phyloP scores from a whole-genome alignment of 306 rosid species.

The Acacia confusa region DNA sequence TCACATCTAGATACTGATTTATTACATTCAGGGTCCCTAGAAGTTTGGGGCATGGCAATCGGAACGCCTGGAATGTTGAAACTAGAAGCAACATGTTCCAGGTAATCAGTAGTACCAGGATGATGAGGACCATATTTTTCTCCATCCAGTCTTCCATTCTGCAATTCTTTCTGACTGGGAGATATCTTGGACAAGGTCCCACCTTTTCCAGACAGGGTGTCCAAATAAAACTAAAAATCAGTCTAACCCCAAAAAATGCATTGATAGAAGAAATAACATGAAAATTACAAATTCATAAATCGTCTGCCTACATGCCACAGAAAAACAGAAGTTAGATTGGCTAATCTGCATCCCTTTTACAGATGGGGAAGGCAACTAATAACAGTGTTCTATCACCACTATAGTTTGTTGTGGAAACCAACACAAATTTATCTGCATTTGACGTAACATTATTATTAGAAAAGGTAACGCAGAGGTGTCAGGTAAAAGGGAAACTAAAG shows the following conservation, averaged over 20 bases:
- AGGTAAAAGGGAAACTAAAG: neutral
- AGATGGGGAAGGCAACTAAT: neutral
- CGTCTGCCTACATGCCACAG: neutral
- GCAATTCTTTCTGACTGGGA: slow-evolving; percentile 50
- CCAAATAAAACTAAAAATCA: slow-evolving; percentile 42
- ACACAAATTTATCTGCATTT: neutral
- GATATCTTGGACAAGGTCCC: slow-evolving; percentile 49
- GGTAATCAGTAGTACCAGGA: slow-evolving; percentile 51
- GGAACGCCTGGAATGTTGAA: slow-evolving; percentile 66
- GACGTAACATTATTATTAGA: neutral
- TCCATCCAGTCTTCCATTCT: slow-evolving; percentile 48
- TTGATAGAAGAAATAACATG: neutral
- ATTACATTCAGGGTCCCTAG: slow-evolving; percentile 66
- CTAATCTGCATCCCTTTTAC: neutral
- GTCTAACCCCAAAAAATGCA: slow-evolving; percentile 31
- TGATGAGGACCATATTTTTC: slow-evolving; percentile 52
- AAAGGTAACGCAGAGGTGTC: neutral
- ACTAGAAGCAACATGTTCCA: slow-evolving; percentile 80
- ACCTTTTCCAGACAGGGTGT: slow-evolving; percentile 57
- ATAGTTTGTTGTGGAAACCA: neutral
- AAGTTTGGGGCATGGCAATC: slow-evolving; percentile 73
- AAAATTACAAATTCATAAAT: neutral
- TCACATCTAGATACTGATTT: slow-evolving; percentile 63
- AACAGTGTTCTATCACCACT: neutral
- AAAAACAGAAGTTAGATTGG: neutral